phyloP scores from a whole-genome alignment of 768 basidiomycete genomes.

The Nidularia pulvinata region DNA sequence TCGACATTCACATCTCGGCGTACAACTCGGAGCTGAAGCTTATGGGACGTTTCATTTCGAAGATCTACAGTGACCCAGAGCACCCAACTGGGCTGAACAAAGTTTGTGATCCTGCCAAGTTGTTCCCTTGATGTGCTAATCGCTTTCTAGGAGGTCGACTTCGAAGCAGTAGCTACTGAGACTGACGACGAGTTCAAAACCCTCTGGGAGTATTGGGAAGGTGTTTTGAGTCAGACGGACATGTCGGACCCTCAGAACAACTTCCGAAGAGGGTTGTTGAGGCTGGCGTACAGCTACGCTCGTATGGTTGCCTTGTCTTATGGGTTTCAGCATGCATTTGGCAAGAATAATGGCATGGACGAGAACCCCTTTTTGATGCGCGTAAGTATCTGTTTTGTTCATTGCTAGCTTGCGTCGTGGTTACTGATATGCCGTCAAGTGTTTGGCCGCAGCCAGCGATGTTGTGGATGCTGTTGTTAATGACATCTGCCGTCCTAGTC shows the following conservation, averaged over 20 bases:
- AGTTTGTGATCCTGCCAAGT: conserved; percentile 30
- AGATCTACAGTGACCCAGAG: conserved; percentile 71
- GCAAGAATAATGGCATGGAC: conserved; percentile 51
- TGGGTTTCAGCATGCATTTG: conserved; percentile 76
- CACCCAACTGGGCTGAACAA: conserved; percentile 80
- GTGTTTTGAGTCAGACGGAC: conserved; percentile 47
- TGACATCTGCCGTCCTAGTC: conserved; percentile 53
- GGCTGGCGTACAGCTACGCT: conserved; percentile 64
- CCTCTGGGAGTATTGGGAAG: conserved; percentile 57
- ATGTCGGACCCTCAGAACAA: conserved; percentile 50
- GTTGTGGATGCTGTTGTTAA: conserved; percentile 63
- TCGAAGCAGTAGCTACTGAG: conserved; percentile 61
- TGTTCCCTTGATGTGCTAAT: neutral
- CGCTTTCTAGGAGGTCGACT: conserved; percentile 51
- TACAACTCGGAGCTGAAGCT: conserved; percentile 77
- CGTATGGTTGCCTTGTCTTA: conserved; percentile 72
- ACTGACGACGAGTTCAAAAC: conserved; percentile 69
- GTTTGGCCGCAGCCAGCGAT: conserved; percentile 64
- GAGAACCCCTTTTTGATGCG: conserved; percentile 68
- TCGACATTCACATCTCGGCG: conserved; percentile 79
- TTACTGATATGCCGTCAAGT: conserved; percentile 33
- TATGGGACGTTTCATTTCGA: conserved; percentile 55
- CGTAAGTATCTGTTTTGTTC: conserved; percentile 36
- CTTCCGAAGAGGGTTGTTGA: conserved; percentile 63
- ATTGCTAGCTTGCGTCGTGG: neutral